Conservation (phyloP, 768 basidiomycete species). For the Xerocomus potaroensis region DNA sequence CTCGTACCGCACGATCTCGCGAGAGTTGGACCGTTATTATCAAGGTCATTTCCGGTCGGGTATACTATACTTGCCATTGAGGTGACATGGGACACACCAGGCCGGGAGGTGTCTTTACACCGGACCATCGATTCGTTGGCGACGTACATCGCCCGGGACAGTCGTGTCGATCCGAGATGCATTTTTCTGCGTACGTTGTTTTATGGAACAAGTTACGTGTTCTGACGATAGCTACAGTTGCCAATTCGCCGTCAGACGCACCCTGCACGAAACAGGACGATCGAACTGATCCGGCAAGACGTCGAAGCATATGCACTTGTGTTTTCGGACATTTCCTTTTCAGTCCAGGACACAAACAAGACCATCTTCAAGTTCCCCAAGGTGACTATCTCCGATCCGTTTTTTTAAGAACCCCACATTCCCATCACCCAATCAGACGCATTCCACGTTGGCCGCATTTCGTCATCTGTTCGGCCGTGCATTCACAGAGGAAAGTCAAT, state of each 20-base stretch:
- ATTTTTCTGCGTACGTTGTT: constrained; percentile 60
- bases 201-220: constrained; percentile 1
- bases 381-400: constrained; percentile 40
- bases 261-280: constrained; percentile 50
- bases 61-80: neutral
- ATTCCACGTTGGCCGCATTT: constrained; percentile 63
- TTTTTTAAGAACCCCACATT: constrained; percentile 9
- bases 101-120: constrained; percentile 62
- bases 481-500: constrained; percentile 54
- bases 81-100: constrained; percentile 33
- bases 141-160: constrained; percentile 70
- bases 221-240: constrained; percentile 44
- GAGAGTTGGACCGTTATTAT: constrained; percentile 75
- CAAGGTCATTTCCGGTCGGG: constrained; percentile 47
- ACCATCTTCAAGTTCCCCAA: constrained; percentile 59
- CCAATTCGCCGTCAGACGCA: constrained; percentile 78
- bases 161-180: constrained; percentile 82
- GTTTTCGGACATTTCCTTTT: constrained; percentile 66
- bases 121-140: constrained; percentile 74
- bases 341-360: constrained; percentile 52
- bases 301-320: constrained; percentile 71
- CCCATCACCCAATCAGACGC: constrained; percentile 47
- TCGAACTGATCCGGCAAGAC: constrained; percentile 66
- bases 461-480: constrained; percentile 70
- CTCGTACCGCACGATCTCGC: constrained; percentile 57